phyloP scores from a whole-genome alignment of 257 asterid species.

The Petunia axillaris region DNA sequence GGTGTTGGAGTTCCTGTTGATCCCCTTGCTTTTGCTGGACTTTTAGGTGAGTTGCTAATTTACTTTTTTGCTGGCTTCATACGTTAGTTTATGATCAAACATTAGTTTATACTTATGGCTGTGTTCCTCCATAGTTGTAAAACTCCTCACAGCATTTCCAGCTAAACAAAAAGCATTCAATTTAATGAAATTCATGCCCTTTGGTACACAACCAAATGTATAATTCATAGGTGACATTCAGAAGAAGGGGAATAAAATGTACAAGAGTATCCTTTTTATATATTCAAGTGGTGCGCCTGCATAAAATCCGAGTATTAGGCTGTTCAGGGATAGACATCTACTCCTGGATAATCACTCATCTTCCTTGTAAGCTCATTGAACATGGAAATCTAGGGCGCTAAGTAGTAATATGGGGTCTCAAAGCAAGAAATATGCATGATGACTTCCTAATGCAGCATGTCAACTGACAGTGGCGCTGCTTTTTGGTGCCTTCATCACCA shows the following conservation, averaged over 20 bases:
- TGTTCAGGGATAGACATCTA: background rate
- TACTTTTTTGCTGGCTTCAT: background rate
- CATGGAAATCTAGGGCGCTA: background rate
- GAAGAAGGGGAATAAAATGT: background rate
- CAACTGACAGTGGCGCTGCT: background rate
- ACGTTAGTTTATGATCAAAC: background rate
- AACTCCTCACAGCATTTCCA: background rate
- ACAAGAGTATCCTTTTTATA: background rate
- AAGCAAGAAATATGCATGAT: background rate
- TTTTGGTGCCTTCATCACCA: background rate
- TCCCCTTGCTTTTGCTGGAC: conserved; percentile 96
- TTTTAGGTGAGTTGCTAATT: conserved; percentile 57
- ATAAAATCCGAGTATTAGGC: background rate
- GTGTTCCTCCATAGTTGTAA: background rate
- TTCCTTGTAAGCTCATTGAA: background rate
- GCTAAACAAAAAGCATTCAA: background rate
- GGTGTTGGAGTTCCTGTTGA: conserved; percentile 98
- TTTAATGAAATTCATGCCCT: background rate
- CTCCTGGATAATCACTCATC: background rate
- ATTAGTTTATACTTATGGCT: background rate
- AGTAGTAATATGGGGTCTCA: background rate
- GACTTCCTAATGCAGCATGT: background rate
- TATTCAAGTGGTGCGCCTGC: background rate
- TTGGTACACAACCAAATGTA: background rate
- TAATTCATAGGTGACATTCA: background rate